Percentiles rank a stretch among this genome's conserved stretches.
Conservation (phyloP, 78 protist species). For the Neovahlkampfia damariscottae region DNA sequence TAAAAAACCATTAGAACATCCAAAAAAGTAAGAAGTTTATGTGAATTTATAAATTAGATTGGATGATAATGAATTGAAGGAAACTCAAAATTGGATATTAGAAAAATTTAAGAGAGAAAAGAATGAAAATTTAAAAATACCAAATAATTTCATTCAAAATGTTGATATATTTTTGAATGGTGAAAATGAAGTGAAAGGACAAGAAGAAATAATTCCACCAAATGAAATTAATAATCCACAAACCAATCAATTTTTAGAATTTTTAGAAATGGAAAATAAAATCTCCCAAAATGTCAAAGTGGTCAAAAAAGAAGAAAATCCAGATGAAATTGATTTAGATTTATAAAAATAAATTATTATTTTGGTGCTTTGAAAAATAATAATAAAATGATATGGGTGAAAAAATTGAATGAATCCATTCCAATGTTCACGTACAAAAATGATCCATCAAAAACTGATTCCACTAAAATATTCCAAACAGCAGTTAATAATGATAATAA, state of each 20-base stretch:
- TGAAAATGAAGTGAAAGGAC: neutral
- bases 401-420: too few relatives aligned
- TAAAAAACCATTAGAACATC: neutral
- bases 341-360: too few relatives aligned
- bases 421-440: too few relatives aligned
- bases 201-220: neutral
- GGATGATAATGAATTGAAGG: neutral
- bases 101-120: neutral
- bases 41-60: neutral
- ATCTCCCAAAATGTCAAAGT: neutral
- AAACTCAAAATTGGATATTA: neutral
- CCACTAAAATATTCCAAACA: too few relatives aligned
- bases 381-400: too few relatives aligned
- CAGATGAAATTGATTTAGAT: neutral
- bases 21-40: neutral
- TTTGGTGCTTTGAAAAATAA: too few relatives aligned
- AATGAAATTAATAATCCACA: constrained; percentile 1
- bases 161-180: neutral
- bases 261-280: neutral
- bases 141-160: neutral
- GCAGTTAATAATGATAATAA: too few relatives aligned
- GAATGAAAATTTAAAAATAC: neutral
- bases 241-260: neutral
- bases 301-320: neutral
- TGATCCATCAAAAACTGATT: too few relatives aligned